Base-by-base conservation (phyloP, 352 stramenopile genomes). In the Globisporangium ultimum region DNA sequence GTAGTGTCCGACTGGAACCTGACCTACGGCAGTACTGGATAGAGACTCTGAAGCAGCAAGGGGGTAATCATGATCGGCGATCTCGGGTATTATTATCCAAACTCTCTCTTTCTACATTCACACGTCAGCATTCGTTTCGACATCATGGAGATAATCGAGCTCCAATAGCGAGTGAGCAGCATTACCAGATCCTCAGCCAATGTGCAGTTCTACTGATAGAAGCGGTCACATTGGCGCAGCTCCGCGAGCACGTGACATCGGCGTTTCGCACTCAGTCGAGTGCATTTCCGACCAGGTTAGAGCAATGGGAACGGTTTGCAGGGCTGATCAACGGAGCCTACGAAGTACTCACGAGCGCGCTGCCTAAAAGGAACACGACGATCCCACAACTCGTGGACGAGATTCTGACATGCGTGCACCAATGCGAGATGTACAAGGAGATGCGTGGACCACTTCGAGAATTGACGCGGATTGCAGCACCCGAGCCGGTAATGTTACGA, bases 371-470 rank as follows among this genome's bases (percentile, higher is more conserved):
- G 18, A 36, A 3, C 20, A 13, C 18, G 36, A 20, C 49, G 12
- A 18, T 78, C 11, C 56, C 61, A 4, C 51, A 47, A 14, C 56
- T 78, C n/a, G 67, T 75, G 55, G 70, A 78, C 18, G 61, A 78
- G 7, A 57, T 73, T 28, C 43, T 78, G 21, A 64, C 67, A 2
- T 13, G 68, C 1, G 59, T 70, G 13, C 70, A 73, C 20, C 63
- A 61, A 34, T 17, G 48, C 20, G 46, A 52, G 32, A n/a, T 21
- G 22, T 55, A 63, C 21, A 17, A 38, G 15, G 9, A 40, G 17
- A 17, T 67, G 34, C 48, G 46, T 12, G 11, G 32, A 9, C 47
- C 49, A 28, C 45, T 67, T 24, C 49, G 34, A 18, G 43, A 42
- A 41, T 61, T 68, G 22, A 21, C 12, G 21, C n/a, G 28, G 24